Percentiles rank a stretch among this genome's conserved stretches.
phyloP scores from a whole-genome alignment of 169 alveolate genomes.

The Plasmodium inui region DNA sequence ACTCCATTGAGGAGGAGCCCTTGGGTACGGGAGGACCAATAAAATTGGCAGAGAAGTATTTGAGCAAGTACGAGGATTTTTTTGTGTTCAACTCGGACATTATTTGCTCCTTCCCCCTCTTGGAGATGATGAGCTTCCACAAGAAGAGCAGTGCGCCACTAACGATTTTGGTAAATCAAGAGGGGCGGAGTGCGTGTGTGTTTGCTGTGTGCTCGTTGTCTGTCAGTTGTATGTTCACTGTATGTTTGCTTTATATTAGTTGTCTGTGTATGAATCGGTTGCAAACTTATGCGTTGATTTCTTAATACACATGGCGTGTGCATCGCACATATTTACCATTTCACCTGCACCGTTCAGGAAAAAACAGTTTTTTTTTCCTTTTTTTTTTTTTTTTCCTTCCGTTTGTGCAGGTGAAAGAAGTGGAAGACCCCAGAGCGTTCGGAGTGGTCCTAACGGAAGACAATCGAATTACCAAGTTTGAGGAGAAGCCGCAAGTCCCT shows the following conservation, averaged over 20 bases:
- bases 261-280: neutral
- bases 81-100: constrained; percentile 97
- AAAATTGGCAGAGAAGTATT: constrained; percentile 89
- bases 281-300: neutral
- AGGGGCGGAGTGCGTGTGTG: neutral
- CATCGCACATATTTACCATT: neutral
- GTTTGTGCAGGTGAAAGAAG: constrained; percentile 89
- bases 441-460: constrained; percentile 96
- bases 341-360: neutral
- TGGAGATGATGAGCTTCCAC: constrained; percentile 94
- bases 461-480: constrained; percentile 90
- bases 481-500: constrained; percentile 94
- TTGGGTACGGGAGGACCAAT: constrained; percentile 97
- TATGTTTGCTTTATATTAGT: no score
- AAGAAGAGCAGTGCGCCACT: constrained; percentile 91
- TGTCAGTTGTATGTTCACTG: no score
- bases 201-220: neutral
- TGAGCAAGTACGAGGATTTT: constrained; percentile 91
- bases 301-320: neutral
- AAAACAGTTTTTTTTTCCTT: constrained; percentile 33
- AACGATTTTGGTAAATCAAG: constrained; percentile 85
- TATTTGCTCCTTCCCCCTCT: constrained; percentile 96
- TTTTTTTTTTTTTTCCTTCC: neutral
- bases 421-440: constrained; percentile 95
- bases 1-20: constrained; percentile 96